Base-by-base conservation (phyloP, 139 green algal species). In the Chlorella sp. region DNA sequence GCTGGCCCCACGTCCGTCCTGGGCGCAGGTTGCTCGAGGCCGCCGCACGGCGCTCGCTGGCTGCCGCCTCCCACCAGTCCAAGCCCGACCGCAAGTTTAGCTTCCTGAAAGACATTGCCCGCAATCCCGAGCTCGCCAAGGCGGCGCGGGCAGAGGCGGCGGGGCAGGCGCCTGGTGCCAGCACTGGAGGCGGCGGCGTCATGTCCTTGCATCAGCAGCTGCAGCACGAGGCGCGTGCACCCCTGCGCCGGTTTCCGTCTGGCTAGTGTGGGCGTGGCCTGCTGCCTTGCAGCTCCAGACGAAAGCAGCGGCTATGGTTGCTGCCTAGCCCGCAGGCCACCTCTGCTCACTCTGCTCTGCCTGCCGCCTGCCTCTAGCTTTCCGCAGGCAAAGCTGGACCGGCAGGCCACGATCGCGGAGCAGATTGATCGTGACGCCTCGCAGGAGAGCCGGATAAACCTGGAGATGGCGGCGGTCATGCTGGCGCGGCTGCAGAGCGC, bases 361-460 rank as follows among this genome's bases (percentile, higher is more conserved):
- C n/a, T n/a, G n/a, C n/a, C n/a, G n/a, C n/a, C n/a, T n/a, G n/a
- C n/a, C n/a, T n/a, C n/a, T n/a, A n/a, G n/a, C n/a, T n/a, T n/a
- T n/a, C n/a, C n/a, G n/a, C 25, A 41, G 12, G 21, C 51, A 46
- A 21, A 89, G 45, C 50, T 89, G 9, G 82, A 89, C 51, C 56
- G 80, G 35, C 76, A 87, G 45, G 59, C 76, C 8, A 77, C 64
- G 2, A 58, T 83, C 0, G 61, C 87, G 25, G 76, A 82, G 6
- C 50, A 67, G 3, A 41, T 90, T 36, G 82, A 86, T 23, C 27
- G 46, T 0, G 85, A 89, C 29, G 79, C 83, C 2, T 56, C 35
- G 27, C 50, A 89, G 73, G 85, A 89, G 64, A 82, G 73, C 70
- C 36, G 60, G 40, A 79, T 89, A 43, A 89, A 89, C 63, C 56